Evolutionary conservation across 352 stramenopile species (phyloP), one percentile per base, ranked within the genome.

Genomic region (Phytophthora agathidicida): DNA sequence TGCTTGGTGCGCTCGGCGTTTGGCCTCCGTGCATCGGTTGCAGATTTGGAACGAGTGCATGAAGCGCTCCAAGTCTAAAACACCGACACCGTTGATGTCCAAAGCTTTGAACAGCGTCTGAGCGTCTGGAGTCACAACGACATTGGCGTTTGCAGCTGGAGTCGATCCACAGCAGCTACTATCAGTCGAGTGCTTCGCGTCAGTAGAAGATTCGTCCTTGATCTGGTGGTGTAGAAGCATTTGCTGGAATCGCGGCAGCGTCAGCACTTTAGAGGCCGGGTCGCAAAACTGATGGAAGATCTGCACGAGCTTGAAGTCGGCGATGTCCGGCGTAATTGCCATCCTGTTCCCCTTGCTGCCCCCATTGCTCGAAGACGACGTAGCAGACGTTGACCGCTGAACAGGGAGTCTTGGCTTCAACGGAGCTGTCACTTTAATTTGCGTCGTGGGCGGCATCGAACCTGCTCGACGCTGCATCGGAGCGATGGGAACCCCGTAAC

Each of bases 41-140:
- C 82, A 94, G 57, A 94, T 94, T 58, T 94, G 84, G 64, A 92
- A 94, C 52, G 84, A 90, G 60, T 68, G 85, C 79, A 91, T 89
- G 48, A 94, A 94, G n/a, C 50, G 65, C 44, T 94, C 82, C 3
- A 94, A 54, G 24, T 88, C 73, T 10, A 92, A 42, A 9, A 57
- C 68, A 3, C 82, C 82, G 5, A 57, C 52, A 2, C 33, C 46
- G 7, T 71, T 79, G 31, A 74, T 73, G 46, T 90, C 80, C 10
- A 92, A 65, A 3, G 72, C 60, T 41, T 76, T 76, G 59, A 92
- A 92, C 17, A 89, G 46, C 6, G 56, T 54, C 41, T 89, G 75
- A 6, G 64, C 66, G n/a, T 93, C 73, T 7, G 59, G 45, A 1
- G 68, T 76, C 19, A 73, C 46, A 3, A 65, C 32, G 0, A 61